Conservation (phyloP, 805 yeast genomes). For the Kodamaea restingae region DNA sequence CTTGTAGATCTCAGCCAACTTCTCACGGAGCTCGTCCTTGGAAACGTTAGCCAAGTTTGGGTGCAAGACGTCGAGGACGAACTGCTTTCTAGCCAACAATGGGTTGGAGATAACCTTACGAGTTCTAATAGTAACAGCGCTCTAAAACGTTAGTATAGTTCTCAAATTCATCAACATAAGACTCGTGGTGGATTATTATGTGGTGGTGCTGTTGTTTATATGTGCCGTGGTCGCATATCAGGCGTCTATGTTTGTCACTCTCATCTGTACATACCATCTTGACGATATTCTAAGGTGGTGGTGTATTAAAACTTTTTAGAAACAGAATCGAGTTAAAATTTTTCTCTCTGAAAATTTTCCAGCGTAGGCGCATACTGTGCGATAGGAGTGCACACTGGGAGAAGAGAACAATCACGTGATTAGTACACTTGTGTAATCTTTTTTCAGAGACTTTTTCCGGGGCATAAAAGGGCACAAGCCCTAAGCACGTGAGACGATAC, state of each 20-base stretch:
- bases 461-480: constrained; percentile 10
- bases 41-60: constrained; percentile 99
- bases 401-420: constrained; percentile 7
- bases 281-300: constrained; percentile 13
- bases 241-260: neutral
- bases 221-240: too few relatives aligned
- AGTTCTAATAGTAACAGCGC: constrained; percentile 95
- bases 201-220: neutral
- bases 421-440: neutral
- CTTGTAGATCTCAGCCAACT: constrained; percentile 83
- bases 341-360: constrained; percentile 9
- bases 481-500: constrained; percentile 8
- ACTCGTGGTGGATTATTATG: neutral
- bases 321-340: constrained; percentile 8
- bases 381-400: constrained; percentile 4
- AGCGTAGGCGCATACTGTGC: neutral
- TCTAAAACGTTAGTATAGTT: constrained; percentile 2
- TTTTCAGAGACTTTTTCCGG: neutral
- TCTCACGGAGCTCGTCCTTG: constrained; percentile 98
- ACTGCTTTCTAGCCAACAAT: constrained; percentile 98
- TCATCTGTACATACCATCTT: constrained; percentile 16
- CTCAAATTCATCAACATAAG: neutral
- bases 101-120: constrained; percentile 99
- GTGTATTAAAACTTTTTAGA: constrained; percentile 9
- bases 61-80: constrained; percentile 98